These are phyloP conservation scores for Teunomyces pallodes DNA, from an alignment of 805 yeast genomes.

Conservation along the genomic window DNA sequence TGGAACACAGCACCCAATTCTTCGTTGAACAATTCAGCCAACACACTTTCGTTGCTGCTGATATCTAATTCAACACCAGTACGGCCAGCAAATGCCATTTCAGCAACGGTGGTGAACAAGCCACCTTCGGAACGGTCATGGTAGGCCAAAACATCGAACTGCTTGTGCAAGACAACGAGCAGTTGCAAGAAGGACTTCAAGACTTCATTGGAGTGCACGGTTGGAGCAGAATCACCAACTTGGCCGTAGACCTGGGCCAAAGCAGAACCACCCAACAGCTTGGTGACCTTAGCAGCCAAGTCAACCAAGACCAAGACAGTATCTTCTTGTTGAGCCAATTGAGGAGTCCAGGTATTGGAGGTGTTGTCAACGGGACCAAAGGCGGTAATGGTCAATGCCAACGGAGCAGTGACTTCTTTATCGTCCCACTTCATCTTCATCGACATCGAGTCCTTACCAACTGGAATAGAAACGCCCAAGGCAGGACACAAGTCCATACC, in stretches of 20 bases:
- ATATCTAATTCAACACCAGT: conserved; percentile 67
- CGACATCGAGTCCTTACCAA: conserved; percentile 98
- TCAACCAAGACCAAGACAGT: conserved; percentile 78
- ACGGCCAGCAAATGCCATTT: conserved; percentile 97
- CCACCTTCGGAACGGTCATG: conserved; percentile 99
- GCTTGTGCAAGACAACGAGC: conserved; percentile 67
- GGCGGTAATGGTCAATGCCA: conserved; percentile 87
- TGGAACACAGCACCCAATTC: conserved; percentile 98
- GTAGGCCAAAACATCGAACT: conserved; percentile 71
- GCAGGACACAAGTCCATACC: conserved; percentile 94
- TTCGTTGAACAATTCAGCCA: conserved; percentile 76
- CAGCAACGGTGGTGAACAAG: conserved; percentile 74
- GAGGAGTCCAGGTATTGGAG: conserved; percentile 93
- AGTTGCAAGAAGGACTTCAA: conserved; percentile 72
- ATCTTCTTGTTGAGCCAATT: conserved; percentile 53
- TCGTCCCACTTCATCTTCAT: conserved; percentile 98
- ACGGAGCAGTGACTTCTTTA: conserved; percentile 93
- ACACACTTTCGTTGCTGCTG: conserved; percentile 39
- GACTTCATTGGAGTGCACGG: conserved; percentile 64
- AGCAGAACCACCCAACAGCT: conserved; percentile 89
- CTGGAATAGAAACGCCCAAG: conserved; percentile 89
- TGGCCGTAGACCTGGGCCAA: conserved; percentile 89
- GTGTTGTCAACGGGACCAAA: conserved; percentile 86
- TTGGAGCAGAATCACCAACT: conserved; percentile 80
- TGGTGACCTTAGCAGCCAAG: conserved; percentile 52